These are phyloP conservation scores for Globisporangium middletonii DNA, from an alignment of 352 stramenopile genomes.

Conservation along the genomic window DNA sequence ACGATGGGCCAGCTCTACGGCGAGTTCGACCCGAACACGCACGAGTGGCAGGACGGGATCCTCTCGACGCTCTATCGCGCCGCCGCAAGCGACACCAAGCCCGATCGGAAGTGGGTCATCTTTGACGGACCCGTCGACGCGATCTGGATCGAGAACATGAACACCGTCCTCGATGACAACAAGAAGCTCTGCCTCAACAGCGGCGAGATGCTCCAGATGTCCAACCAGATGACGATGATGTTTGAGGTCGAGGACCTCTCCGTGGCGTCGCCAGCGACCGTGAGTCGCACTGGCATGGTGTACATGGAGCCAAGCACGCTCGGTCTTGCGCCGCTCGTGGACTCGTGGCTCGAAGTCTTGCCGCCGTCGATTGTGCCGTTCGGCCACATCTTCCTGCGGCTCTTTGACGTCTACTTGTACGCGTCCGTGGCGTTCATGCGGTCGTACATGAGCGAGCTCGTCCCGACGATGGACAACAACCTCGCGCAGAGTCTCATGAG, in stretches of 20 bases:
- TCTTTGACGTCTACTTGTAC: conserved; percentile 92
- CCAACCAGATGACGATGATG: conserved; percentile 96
- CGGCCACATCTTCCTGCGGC: conserved; percentile 44
- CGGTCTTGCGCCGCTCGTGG: conserved; percentile 80
- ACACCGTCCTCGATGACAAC: conserved; percentile 95
- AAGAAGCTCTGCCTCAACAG: conserved; percentile 94
- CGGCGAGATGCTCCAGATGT: conserved; percentile 95
- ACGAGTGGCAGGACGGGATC: conserved; percentile 95
- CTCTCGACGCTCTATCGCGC: conserved; percentile 92
- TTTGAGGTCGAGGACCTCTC: conserved; percentile 95
- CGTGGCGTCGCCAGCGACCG: conserved; percentile 91
- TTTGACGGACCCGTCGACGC: conserved; percentile 94
- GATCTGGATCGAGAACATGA: conserved; percentile 97
- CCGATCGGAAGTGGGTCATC: conserved; percentile 93
- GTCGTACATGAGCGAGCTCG: conserved; percentile 81
- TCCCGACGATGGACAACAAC: conserved; percentile 93
- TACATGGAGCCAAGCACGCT: conserved; percentile 95
- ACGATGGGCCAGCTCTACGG: conserved; percentile 95
- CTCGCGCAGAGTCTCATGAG: conserved; percentile 90
- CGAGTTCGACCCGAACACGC: conserved; percentile 92
- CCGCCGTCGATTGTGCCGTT: conserved; percentile 29
- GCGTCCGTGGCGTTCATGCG: conserved; percentile 83
- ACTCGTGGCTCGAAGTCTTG: conserved; percentile 86
- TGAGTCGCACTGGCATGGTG: conserved; percentile 94
- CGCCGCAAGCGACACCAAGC: conserved; percentile 81